Evolutionary conservation across 1,139 yeast species (phyloP), one percentile per base, ranked within the genome.

Genomic region (Arxiozyma telluris): DNA sequence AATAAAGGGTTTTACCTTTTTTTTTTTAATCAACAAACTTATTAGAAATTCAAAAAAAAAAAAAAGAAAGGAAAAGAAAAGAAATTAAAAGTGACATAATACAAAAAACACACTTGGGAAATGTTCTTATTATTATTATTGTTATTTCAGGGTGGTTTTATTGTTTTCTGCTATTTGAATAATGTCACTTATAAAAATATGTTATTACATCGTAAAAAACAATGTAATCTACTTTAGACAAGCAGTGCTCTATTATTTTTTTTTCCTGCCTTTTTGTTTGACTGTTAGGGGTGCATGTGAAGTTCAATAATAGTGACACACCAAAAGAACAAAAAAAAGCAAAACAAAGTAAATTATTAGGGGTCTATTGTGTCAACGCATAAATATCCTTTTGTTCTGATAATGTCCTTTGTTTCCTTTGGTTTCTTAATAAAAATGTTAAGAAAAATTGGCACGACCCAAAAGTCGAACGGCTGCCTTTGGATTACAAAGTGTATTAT

Each of bases 371-470:
- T 27, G 7, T 27, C 11, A 27, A 8, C 30, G 30, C 30, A 27
- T 8, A 6, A 5, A 27, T 5, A 2, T 27, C 30, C 30, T 27
- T 27, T 27, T 27, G 30, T 27, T 27, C 30, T 27, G 7, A 27
- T 27, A 27, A 27, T 7, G 7, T 15, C 39, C 17, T 3, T 34
- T 34, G 17, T 34, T 34, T 12, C n/a, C n/a, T 34, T 30, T 8
- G 38, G 8, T 30, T 11, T 3, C 4, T 15, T 34, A 15, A 34
- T 34, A 34, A 8, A 15, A 34, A 11, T 12, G 22, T 30, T 23
- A 43, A 17, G 45, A 22, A 41, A 48, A 41, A 18, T 42, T 41
- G 50, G 50, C 50, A 4, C 50, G 44, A 4, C 41, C 50, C 21
- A 46, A 41, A 41, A 46, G 39, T n/a, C 49, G 49, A 17, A 46